phyloP scores from a whole-genome alignment of 345 rosid species.

The Linum trigynum region DNA sequence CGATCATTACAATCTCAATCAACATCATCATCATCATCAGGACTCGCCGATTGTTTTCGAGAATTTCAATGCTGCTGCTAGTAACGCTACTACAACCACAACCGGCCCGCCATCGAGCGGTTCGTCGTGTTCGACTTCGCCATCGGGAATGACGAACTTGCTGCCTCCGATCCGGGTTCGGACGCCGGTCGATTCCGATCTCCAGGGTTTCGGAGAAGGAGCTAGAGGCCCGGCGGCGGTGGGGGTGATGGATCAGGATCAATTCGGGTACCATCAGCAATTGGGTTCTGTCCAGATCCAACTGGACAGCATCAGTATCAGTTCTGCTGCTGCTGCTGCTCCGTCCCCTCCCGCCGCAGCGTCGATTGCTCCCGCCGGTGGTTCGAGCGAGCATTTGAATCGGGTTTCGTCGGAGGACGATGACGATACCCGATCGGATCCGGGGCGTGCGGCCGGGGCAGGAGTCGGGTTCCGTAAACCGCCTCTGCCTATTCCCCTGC shows the following conservation, averaged over 20 bases:
- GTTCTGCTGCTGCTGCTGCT: background rate
- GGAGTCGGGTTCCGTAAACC: constrained; percentile 46
- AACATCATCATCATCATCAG: constrained; percentile 10
- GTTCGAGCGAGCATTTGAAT: constrained; percentile 21
- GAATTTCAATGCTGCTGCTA: constrained; percentile 7
- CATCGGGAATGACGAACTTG: constrained; percentile 56
- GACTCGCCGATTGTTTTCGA: constrained; percentile 52
- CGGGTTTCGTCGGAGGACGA: constrained; percentile 47
- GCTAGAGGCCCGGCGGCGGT: background rate
- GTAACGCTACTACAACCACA: background rate
- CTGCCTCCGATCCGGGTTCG: constrained; percentile 63
- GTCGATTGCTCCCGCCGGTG: constrained; percentile 14
- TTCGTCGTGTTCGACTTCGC: constrained; percentile 55
- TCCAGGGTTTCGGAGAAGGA: constrained; percentile 13
- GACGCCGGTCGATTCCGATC: constrained; percentile 14
- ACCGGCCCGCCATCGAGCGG: constrained; percentile 33
- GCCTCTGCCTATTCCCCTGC: constrained; percentile 37
- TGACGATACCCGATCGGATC: constrained; percentile 38
- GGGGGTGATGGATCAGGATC: constrained; percentile 29
- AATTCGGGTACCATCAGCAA: constrained; percentile 30
- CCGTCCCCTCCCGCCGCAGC: constrained; percentile 27
- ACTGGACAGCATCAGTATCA: constrained; percentile 24
- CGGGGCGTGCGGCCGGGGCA: constrained; percentile 28
- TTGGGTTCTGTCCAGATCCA: constrained; percentile 28
- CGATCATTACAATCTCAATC: background rate